Conservation (phyloP, 1,139 yeast genomes). For the Sugiyamaella neomexicana region DNA sequence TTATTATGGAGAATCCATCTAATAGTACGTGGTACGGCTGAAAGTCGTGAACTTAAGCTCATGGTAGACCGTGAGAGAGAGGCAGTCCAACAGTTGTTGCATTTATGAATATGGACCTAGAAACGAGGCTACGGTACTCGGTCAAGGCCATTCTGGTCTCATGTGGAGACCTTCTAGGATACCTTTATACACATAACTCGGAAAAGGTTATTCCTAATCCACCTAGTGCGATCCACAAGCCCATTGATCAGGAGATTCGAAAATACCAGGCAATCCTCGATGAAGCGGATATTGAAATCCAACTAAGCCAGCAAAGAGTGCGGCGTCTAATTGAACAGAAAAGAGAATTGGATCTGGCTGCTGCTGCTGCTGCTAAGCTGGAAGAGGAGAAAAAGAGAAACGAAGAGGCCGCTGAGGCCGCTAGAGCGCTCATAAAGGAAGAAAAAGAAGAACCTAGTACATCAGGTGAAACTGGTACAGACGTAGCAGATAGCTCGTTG, state of each 20-base stretch:
- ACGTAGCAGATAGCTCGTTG: background rate
- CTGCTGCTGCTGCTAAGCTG: background rate
- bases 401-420: conserved; percentile 2
- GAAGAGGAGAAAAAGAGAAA: background rate
- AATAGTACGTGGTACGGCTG: too few species aligned
- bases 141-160: conserved; percentile 27
- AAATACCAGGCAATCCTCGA: conserved; percentile 31
- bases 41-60: too few species aligned
- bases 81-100: too few species aligned
- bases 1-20: too few species aligned
- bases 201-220: conserved; percentile 33
- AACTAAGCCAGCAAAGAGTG: conserved; percentile 25
- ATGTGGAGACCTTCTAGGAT: conserved; percentile 32
- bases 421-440: background rate
- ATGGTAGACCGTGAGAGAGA: too few species aligned
- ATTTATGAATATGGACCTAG: conserved; percentile 15
- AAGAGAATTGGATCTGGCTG: conserved; percentile 9
- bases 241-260: conserved; percentile 30
- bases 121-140: conserved; percentile 16
- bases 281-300: conserved; percentile 31
- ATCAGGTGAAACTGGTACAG: background rate
- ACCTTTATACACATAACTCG: conserved; percentile 26
- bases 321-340: conserved; percentile 14
- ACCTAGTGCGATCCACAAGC: conserved; percentile 29
- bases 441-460: background rate